Evolutionary conservation across 1,284 basidiomycete genomes (phyloP).

Genomic region (Ustilago loliicola): DNA sequence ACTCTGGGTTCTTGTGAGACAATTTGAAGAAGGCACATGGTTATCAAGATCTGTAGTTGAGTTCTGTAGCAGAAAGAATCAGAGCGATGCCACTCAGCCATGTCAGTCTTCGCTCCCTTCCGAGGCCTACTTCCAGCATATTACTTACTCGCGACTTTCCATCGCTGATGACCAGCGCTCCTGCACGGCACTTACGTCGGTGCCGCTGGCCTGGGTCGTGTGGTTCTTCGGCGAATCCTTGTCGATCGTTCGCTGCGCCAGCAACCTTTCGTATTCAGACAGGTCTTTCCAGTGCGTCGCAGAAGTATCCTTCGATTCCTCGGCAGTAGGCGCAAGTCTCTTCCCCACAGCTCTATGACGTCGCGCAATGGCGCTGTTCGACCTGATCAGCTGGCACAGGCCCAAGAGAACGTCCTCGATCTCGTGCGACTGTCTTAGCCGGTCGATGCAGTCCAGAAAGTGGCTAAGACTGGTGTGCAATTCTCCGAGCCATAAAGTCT

Average conservation of each 20-base stretch:
- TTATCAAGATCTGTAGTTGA: conserved; percentile 51
- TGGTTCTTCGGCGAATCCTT: not conserved
- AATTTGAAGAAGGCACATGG: conserved; percentile 39
- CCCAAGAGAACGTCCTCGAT: conserved; percentile 27
- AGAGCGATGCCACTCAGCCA: not conserved
- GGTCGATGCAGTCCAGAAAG: conserved; percentile 42
- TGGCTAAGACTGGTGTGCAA: conserved; percentile 38
- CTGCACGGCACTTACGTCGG: conserved; percentile 6
- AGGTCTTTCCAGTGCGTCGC: not conserved
- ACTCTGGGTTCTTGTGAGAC: conserved; percentile 44
- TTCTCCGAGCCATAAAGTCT: conserved; percentile 49
- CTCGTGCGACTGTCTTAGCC: conserved; percentile 18
- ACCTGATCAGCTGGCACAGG: conserved; percentile 33
- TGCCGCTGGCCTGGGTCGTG: not conserved
- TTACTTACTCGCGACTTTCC: conserved; percentile 53
- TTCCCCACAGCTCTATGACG: conserved; percentile 17
- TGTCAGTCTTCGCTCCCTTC: not conserved
- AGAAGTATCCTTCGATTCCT: not conserved
- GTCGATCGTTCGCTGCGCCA: conserved; percentile 14
- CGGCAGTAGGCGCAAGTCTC: not conserved
- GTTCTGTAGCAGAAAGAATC: conserved; percentile 20
- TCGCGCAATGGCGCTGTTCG: conserved; percentile 27
- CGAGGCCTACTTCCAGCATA: not conserved
- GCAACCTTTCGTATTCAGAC: conserved; percentile 22
- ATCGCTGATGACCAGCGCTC: conserved; percentile 36